phyloP scores from a whole-genome alignment of 305 asterid species.

The Solanum aculeatissimum region DNA sequence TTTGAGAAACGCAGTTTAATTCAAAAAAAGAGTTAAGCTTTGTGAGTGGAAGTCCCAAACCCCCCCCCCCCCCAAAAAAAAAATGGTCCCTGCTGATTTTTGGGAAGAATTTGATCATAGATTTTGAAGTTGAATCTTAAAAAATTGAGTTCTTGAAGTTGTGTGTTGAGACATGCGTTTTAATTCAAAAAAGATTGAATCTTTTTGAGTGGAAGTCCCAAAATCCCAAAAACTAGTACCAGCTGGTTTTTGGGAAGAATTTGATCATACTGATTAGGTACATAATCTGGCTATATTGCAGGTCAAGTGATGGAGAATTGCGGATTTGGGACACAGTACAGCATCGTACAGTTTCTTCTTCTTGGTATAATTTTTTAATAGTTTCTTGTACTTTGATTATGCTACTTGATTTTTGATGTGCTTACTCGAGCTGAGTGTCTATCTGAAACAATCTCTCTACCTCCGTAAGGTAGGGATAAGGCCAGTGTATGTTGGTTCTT shows the following conservation, averaged over 20 bases:
- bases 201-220: not conserved
- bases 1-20: too few relatives aligned
- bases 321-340: constrained; percentile 74
- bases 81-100: too few relatives aligned
- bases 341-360: constrained; percentile 60
- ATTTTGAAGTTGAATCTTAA: not conserved
- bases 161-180: not conserved
- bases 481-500: not conserved
- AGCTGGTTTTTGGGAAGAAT: not conserved
- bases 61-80: too few relatives aligned
- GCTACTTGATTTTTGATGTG: not conserved
- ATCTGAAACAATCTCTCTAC: not conserved
- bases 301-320: constrained; percentile 72
- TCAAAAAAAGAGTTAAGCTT: too few relatives aligned
- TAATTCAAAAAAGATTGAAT: not conserved
- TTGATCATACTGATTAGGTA: not conserved
- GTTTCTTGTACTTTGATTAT: not conserved
- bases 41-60: too few relatives aligned
- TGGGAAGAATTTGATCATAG: too few relatives aligned
- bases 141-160: not conserved
- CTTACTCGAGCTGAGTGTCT: not conserved
- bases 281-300: not conserved
- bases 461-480: too few relatives aligned
- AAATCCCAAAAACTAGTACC: not conserved
- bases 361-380: constrained; percentile 28